Evolutionary conservation across 1,139 yeast genomes (phyloP).

Genomic region (Pichia norvegensis): DNA sequence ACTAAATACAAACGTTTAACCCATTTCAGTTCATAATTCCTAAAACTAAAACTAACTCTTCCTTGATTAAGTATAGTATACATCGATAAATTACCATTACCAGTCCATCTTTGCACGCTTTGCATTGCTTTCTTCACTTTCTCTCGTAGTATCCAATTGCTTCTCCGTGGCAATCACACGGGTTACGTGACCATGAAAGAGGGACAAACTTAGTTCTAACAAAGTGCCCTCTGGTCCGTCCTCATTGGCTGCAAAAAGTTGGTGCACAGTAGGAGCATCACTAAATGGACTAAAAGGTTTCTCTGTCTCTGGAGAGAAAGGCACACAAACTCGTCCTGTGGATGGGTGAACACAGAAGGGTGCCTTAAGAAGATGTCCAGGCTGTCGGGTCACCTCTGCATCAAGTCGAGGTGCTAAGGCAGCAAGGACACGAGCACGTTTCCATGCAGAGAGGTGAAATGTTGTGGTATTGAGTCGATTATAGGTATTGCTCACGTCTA

Average conservation of each 20-base stretch:
- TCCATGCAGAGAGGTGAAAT: conserved; percentile 50
- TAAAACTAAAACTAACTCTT: no score
- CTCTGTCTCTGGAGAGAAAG: conserved; percentile 78
- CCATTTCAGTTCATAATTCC: no score
- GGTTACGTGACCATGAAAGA: conserved; percentile 61
- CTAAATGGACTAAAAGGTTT: conserved; percentile 71
- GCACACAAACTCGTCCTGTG: conserved; percentile 97
- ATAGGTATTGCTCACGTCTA: conserved; percentile 56
- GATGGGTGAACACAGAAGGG: conserved; percentile 99
- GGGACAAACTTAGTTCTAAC: conserved; percentile 66
- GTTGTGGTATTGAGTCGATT: conserved; percentile 32
- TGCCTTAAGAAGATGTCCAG: conserved; percentile 86
- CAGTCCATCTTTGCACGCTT: no score
- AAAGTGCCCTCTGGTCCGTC: conserved; percentile 54
- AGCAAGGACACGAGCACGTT: conserved; percentile 74
- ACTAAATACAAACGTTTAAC: no score
- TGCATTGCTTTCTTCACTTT: no score
- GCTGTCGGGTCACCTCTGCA: conserved; percentile 83
- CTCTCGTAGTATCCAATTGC: no score
- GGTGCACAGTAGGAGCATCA: conserved; percentile 65
- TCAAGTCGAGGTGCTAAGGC: conserved; percentile 88
- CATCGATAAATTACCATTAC: no score
- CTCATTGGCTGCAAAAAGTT: conserved; percentile 38
- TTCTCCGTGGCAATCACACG: no score
- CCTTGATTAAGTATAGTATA: no score